Evolutionary conservation across 164 flowering plant species (phyloP).

Genomic region (Vitis riparia): DNA sequence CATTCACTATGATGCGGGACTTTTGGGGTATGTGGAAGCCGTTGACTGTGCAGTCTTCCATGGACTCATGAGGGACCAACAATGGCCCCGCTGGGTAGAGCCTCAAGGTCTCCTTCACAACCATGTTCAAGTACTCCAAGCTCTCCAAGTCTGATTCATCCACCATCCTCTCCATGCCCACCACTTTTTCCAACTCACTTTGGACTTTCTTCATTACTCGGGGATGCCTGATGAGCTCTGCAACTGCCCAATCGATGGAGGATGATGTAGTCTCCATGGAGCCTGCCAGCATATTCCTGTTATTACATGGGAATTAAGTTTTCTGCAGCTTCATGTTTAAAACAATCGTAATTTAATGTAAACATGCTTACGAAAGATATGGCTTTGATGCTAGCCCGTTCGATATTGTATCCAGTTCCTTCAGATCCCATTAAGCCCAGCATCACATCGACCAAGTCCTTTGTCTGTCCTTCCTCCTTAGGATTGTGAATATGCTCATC

Average conservation of each 20-base stretch:
- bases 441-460: neutral
- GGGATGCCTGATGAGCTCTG: neutral
- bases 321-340: too few species aligned
- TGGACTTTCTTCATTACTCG: slow-evolving; percentile 12
- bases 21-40: slow-evolving; percentile 7
- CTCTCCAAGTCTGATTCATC: slow-evolving; percentile 15
- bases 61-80: slow-evolving; percentile 2
- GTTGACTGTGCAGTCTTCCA: slow-evolving; percentile 4
- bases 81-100: slow-evolving; percentile 5
- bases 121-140: slow-evolving; percentile 12
- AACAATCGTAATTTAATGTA: too few species aligned
- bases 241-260: neutral
- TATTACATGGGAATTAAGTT: too few species aligned
- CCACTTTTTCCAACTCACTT: slow-evolving; percentile 12
- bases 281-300: neutral
- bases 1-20: slow-evolving; percentile 7
- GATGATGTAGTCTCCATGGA: neutral
- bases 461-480: neutral
- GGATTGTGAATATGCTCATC: neutral
- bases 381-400: neutral
- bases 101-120: slow-evolving; percentile 10
- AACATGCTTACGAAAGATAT: too few species aligned
- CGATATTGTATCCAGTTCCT: neutral
- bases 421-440: neutral
- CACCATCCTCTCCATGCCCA: slow-evolving; percentile 8